Conservation (phyloP, 2,329 filamentous ascomycete genomes). For the Colletotrichum lini region DNA sequence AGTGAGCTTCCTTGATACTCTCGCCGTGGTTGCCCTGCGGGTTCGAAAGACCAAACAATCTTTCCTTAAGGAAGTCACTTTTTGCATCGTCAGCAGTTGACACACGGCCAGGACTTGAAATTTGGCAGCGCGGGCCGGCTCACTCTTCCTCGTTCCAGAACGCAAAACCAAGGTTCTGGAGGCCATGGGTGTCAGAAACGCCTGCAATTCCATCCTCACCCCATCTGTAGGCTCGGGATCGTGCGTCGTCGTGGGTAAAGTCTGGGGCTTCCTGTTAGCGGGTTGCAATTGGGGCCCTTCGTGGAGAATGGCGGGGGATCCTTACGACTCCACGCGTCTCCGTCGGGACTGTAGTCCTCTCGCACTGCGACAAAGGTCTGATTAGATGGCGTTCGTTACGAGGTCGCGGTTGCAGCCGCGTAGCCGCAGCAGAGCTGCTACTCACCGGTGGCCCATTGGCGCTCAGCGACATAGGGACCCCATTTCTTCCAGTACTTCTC, state of each 20-base stretch:
- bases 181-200: slow-evolving; percentile 90
- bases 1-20: slow-evolving; percentile 96
- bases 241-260: slow-evolving; percentile 93
- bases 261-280: slow-evolving; percentile 66
- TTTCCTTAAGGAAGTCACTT: slow-evolving; percentile 93
- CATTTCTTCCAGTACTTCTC: slow-evolving; percentile 98
- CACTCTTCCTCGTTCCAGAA: slow-evolving; percentile 99
- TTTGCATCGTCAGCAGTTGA: slow-evolving; percentile 55
- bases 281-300: slow-evolving; percentile 38
- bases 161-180: slow-evolving; percentile 93
- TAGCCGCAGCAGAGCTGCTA: slow-evolving; percentile 38
- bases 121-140: slow-evolving; percentile 45
- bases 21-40: slow-evolving; percentile 98
- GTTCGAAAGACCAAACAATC: slow-evolving; percentile 94
- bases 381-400: slow-evolving; percentile 23
- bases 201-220: slow-evolving; percentile 97
- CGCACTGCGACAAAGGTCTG: slow-evolving; percentile 69
- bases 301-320: slow-evolving; percentile 47
- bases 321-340: slow-evolving; percentile 96
- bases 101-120: slow-evolving; percentile 36
- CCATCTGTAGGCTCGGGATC: slow-evolving; percentile 92
- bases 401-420: background rate
- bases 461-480: slow-evolving; percentile 93
- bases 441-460: slow-evolving; percentile 94
- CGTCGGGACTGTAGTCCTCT: slow-evolving; percentile 91